Evolutionary conservation across 192 early-diverging fungal species (phyloP), one percentile per base, ranked within the genome.

Genomic region (Rhizophlyctis rosea): DNA sequence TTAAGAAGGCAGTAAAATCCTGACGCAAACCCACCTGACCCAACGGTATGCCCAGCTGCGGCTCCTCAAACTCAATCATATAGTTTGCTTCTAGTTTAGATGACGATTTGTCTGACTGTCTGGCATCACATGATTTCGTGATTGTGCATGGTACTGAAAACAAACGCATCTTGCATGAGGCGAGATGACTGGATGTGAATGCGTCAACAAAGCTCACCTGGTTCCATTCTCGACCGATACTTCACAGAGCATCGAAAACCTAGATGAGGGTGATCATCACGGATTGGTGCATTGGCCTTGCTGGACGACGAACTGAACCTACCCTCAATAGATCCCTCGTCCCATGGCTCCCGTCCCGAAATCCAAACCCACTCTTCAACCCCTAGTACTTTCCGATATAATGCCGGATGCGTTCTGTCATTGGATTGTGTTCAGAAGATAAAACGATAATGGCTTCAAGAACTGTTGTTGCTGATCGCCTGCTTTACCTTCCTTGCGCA

Each of bases 401-500:
- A 44, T 34, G 64, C 47, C 29, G 67, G 35, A 29, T 64, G 59
- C 28, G 65, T 39, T 34, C 57, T 48, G 61, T 48, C 13, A 25
- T 23, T n/a, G 44, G 29, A n/a, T n/a, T n/a, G 23, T 32, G 59
- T 61, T 57, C 65, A 1, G 54, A 30, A 16, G 57, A 27, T 28
- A 32, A 47, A 58, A 66, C 47, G 25, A 34, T 59, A 48, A 65
- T 62, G 52, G 11, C 51, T 24, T 14, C 21, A 54, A 54, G 29
- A 21, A 27, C 52, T 13, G 16, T 27, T 54, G 33, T 4, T 31
- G 0, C n/a, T 25, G 13, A 14, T 16, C 0, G 27, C 14, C 18
- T 14, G 52, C 28, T 16, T 25, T 73, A 91, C 89, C 80, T 81
- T 60, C 71, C 78, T 21, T 81, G 83, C 9, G 83, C 90, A 0